Evolutionary conservation across 2,329 filamentous ascomycete species (phyloP), one percentile per base, ranked within the genome.

Genomic region (Colletotrichum tropicicola): DNA sequence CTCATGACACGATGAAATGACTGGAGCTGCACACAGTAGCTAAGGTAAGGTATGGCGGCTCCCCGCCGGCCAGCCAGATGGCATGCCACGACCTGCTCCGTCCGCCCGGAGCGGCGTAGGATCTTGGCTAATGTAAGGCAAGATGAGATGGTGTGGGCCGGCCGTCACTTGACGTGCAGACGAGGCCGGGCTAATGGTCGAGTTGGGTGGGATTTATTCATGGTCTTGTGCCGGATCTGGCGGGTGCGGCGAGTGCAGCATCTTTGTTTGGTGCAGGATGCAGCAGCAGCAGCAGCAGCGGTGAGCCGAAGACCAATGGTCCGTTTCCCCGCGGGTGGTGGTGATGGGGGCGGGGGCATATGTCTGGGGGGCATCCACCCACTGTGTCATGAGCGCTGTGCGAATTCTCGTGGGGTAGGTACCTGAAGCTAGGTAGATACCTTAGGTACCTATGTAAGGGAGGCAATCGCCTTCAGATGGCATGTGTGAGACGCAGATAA

Each of bases 21-120:
- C n/a, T 19, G 3, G 13, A 49, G 21, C 23, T n/a, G n/a, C n/a
- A n/a, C n/a, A n/a, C n/a, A n/a, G n/a, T n/a, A n/a, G n/a, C n/a
- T n/a, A n/a, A n/a, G n/a, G n/a, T n/a, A n/a, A n/a, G n/a, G n/a
- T n/a, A n/a, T n/a, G n/a, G n/a, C n/a, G n/a, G n/a, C n/a, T n/a
- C n/a, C n/a, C n/a, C n/a, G n/a, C n/a, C n/a, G n/a, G n/a, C n/a
- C n/a, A n/a, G n/a, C n/a, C n/a, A n/a, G n/a, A n/a, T 6, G 10
- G 8, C 39, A 4, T 5, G 2, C 12, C 6, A 21, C 8, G 39
- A 17, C 39, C 6, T 43, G 10, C 39, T 64, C 56, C 61, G 61
- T 61, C 56, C 32, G 61, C 43, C 61, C 61, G 61, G 59, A 32
- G 44, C 44, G 25, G 17, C 23, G n/a, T n/a, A n/a, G n/a, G n/a